Percentiles rank a stretch among this genome's conserved stretches.
Conservation (phyloP, 805 yeast genomes). For the Ogataea pignaliae region DNA sequence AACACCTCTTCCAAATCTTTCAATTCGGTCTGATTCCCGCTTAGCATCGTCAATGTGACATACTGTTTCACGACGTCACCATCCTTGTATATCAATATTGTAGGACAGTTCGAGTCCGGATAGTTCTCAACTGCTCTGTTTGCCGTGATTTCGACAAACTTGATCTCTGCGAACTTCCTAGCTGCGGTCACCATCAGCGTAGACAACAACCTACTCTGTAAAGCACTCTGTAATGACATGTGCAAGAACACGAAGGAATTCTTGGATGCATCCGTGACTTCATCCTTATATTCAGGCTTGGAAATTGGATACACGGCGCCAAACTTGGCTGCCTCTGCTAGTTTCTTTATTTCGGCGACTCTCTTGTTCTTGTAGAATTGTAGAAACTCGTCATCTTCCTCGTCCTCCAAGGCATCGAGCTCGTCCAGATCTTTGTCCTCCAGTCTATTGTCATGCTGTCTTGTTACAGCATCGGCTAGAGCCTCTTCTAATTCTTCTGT, state of each 20-base stretch:
- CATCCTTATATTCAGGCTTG: slow-evolving; percentile 83
- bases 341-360: slow-evolving; percentile 62
- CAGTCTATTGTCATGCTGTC: slow-evolving; percentile 78
- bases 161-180: slow-evolving; percentile 67
- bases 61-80: slow-evolving; percentile 76
- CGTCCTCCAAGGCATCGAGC: slow-evolving; percentile 83
- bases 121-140: slow-evolving; percentile 87
- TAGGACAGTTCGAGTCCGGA: slow-evolving; percentile 89
- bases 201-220: slow-evolving; percentile 71
- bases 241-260: slow-evolving; percentile 70
- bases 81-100: slow-evolving; percentile 75
- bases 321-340: slow-evolving; percentile 52
- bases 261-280: slow-evolving; percentile 77
- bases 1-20: slow-evolving; percentile 71
- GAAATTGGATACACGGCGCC: slow-evolving; percentile 76
- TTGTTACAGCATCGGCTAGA: slow-evolving; percentile 71
- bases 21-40: slow-evolving; percentile 72
- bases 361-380: slow-evolving; percentile 73
- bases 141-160: slow-evolving; percentile 90
- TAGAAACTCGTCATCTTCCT: slow-evolving; percentile 88
- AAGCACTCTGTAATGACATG: slow-evolving; percentile 59
- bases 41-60: slow-evolving; percentile 74
- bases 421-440: slow-evolving; percentile 77
- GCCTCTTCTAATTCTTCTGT: slow-evolving; percentile 85
- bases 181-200: slow-evolving; percentile 59